Base-by-base conservation (phyloP, 2,329 filamentous ascomycete genomes). In the Ascochyta rabiei region DNA sequence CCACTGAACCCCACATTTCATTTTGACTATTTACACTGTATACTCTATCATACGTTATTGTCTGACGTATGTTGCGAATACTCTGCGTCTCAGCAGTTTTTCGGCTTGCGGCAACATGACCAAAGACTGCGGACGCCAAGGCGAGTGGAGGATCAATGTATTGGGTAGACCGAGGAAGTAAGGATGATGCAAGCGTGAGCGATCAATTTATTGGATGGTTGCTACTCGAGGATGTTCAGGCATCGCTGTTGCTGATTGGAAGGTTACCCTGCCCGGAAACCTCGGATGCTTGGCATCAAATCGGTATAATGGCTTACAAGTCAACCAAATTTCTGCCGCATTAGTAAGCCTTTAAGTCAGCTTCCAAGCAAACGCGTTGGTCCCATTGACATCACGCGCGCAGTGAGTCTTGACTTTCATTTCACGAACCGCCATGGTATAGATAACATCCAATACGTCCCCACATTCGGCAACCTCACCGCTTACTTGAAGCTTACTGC, bases 231-330 rank as follows among this genome's bases (percentile, higher is more conserved):
- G 35, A 2, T 41, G 33, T 35, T 12, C 19, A 48, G 19, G 30
- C 19, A 40, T 38, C 40, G 51, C 34, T 30, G 30, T 35, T 49
- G 40, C 52, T 40, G 45, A 44, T 24, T 16, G 23, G n/a, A 16
- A 34, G 12, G 37, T 18, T 24, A 18, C 37, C 40, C 45, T 45
- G 49, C 19, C 52, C 63, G 64, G 63, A 55, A 60, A 56, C 41
- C 43, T 62, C 64, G 64, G 64, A 67, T 62, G 62, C 64, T 61
- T 61, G 56, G 58, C 53, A 45, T 23, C 10, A 18, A 12, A 21
- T 19, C 6, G 21, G 35, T 35, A 21, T 8, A 54, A 50, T 33
- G 44, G 43, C 41, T 48, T 34, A 38, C 51, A 47, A 43, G 45
- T 60, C 52, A 53, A 54, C 45, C 24, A 40, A 34, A 51, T 21